Conservation (phyloP, 106 monocot species). For the Allium sativum region DNA sequence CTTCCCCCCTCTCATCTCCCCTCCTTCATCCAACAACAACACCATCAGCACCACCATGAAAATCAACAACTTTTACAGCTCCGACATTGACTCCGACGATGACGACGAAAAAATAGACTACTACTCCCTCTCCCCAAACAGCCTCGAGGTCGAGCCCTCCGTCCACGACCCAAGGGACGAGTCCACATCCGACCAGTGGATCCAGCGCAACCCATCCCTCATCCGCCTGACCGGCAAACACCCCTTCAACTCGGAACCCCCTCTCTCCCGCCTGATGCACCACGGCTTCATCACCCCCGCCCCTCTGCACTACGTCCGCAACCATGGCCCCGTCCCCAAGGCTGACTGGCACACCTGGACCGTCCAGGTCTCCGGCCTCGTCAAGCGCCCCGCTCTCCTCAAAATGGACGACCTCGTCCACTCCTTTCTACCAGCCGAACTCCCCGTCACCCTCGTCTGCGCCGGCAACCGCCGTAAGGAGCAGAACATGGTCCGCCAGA, state of each 20-base stretch:
- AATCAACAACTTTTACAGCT: neutral
- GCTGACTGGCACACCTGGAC: slow-evolving; percentile 56
- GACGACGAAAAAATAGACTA: slow-evolving; percentile 5
- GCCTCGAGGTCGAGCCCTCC: slow-evolving; percentile 18
- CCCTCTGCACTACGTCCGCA: slow-evolving; percentile 88
- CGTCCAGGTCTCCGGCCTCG: slow-evolving; percentile 59
- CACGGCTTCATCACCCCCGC: slow-evolving; percentile 93
- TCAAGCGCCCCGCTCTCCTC: slow-evolving; percentile 32
- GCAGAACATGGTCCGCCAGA: slow-evolving; percentile 85
- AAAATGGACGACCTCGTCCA: slow-evolving; percentile 54
- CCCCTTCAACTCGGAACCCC: slow-evolving; percentile 89
- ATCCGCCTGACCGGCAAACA: slow-evolving; percentile 95
- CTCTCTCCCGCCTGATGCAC: slow-evolving; percentile 58
- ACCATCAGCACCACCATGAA: neutral
- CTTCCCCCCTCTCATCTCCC: slow-evolving; percentile 1
- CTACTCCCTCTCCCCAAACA: neutral
- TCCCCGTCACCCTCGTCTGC: slow-evolving; percentile 92
- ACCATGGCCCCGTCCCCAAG: slow-evolving; percentile 80
- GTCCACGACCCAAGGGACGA: slow-evolving; percentile 57
- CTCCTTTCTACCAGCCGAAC: slow-evolving; percentile 38
- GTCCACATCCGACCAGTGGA: slow-evolving; percentile 66
- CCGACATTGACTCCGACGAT: slow-evolving; percentile 10
- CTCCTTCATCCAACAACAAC: neutral
- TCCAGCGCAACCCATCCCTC: slow-evolving; percentile 61
- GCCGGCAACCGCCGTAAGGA: slow-evolving; percentile 96